Percentiles rank a stretch among this genome's conserved stretches.
Evolutionary conservation across 2,329 filamentous ascomycete genomes (phyloP).

Genomic region (Lecanosticta acicola): DNA sequence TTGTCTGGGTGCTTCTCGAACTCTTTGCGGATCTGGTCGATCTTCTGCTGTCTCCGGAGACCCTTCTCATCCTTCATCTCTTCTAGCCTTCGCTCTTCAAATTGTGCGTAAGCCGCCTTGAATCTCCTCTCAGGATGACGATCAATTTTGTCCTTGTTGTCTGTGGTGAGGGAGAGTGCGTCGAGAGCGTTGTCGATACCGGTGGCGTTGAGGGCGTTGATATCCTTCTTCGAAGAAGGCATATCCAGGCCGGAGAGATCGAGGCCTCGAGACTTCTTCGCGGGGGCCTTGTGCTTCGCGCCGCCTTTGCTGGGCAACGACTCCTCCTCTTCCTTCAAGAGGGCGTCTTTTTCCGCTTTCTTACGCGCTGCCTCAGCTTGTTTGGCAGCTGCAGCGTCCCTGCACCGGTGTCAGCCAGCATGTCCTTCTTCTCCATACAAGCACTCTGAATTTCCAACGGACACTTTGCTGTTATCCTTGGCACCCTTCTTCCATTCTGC

Average conservation of each 20-base stretch:
- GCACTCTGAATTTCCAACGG: slow-evolving; percentile 39
- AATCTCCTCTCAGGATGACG: slow-evolving; percentile 81
- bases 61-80: slow-evolving; percentile 86
- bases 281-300: slow-evolving; percentile 59
- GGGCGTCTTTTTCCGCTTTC: slow-evolving; percentile 85
- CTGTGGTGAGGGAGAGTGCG: slow-evolving; percentile 64
- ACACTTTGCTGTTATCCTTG: slow-evolving; percentile 87
- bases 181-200: slow-evolving; percentile 94
- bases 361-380: slow-evolving; percentile 76
- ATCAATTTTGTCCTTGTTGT: slow-evolving; percentile 66
- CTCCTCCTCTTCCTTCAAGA: slow-evolving; percentile 77
- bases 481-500: slow-evolving; percentile 78
- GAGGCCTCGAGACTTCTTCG: slow-evolving; percentile 57
- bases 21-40: slow-evolving; percentile 79
- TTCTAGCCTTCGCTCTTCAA: slow-evolving; percentile 70
- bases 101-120: slow-evolving; percentile 78
- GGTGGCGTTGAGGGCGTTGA: slow-evolving; percentile 65
- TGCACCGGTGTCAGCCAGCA: slow-evolving; percentile 35
- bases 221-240: slow-evolving; percentile 42
- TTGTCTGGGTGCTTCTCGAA: slow-evolving; percentile 94
- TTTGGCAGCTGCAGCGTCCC: slow-evolving; percentile 78
- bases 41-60: slow-evolving; percentile 74
- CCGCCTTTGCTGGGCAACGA: slow-evolving; percentile 59
- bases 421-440: no score
- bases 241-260: slow-evolving; percentile 70